Conservation (phyloP, 1,284 basidiomycete species). For the Pseudozyma pruni region DNA sequence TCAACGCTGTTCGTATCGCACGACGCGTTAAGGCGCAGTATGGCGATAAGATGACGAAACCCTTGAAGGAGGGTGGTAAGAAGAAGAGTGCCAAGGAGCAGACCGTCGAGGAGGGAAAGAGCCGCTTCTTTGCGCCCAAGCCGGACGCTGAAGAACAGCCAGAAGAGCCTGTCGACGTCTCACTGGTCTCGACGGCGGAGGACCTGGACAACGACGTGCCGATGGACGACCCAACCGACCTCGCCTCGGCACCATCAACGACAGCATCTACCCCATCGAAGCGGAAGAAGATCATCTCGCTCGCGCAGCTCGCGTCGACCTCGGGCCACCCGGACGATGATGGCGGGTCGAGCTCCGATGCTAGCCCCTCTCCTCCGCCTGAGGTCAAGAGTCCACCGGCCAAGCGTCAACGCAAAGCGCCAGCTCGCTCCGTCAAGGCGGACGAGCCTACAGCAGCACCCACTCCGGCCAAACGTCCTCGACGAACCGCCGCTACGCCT, state of each 20-base stretch:
- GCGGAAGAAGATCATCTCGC: conserved; percentile 45
- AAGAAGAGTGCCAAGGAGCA: conserved; percentile 4
- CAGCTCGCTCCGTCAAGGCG: neutral
- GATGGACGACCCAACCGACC: neutral
- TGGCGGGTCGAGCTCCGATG: conserved; percentile 5
- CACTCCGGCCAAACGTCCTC: conserved; percentile 4
- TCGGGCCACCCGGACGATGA: conserved; percentile 7
- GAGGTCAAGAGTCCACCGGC: neutral
- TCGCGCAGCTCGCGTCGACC: conserved; percentile 36
- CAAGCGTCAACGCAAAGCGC: conserved; percentile 12
- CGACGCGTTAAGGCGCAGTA: conserved; percentile 85
- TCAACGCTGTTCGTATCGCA: conserved; percentile 87
- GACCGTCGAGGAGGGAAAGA: conserved; percentile 12
- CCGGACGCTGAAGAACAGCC: neutral
- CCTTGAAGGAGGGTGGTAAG: conserved; percentile 4
- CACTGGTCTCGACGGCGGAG: neutral
- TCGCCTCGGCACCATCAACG: neutral
- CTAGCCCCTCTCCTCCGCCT: conserved; percentile 9
- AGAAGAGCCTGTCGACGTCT: neutral
- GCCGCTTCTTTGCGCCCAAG: conserved; percentile 25
- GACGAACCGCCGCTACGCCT: conserved; percentile 1
- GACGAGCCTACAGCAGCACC: neutral
- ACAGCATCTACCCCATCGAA: conserved; percentile 23
- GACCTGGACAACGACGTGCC: conserved; percentile 9
- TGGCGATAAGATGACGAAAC: conserved; percentile 42